Base-by-base conservation (phyloP, 176 grass and related monocot genomes). In the Dactylis glomerata region DNA sequence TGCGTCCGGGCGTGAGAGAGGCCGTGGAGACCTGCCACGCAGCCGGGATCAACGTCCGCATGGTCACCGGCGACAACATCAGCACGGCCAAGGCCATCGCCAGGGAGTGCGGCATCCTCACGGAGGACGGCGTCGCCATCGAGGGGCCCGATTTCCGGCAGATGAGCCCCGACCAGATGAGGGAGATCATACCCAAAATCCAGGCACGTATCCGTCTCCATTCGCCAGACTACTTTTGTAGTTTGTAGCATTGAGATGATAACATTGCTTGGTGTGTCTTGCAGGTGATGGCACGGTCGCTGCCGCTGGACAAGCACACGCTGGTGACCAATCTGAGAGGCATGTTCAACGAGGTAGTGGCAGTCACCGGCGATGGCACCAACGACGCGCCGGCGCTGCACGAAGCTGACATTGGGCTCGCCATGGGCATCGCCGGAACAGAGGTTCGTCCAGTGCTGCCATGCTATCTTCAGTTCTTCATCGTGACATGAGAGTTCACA, bases 31-130 rank as follows among this genome's bases (percentile, higher is more conserved):
- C 89, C 19, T 97, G 95, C 65, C 82, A 76, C 19, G 87, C 78
- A 20, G 95, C 95, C 4, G 95, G 95, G 22, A 95, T 97, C 84
- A 93, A 88, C 45, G 92, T 97, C 38, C 89, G 95, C 30, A 97
- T 97, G 95, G 95, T 97, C 76, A 97, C 95, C 22, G 95, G 95
- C 14, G 95, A 97, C 71, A 97, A 97, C 82, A 97, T 97, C 59
- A 97, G 86, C 85, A 97, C 92, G 22, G 95, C 95, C 1, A 97
- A 97, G 72, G 95, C 95, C 3, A 97, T 97, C 23, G 95, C 95
- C 1, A 93, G 71, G 81, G 95, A 97, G 73, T 97, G 95, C 64
- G 95, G 95, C 83, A 97, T 97, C 42, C 88, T 97, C 10, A 97
- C 92, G 0, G 90, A 86, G 36, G 95, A 90, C 41, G 95, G 95